phyloP scores from a whole-genome alignment of 768 basidiomycete species.

The Tylopilus plumbeoviolaceoides region DNA sequence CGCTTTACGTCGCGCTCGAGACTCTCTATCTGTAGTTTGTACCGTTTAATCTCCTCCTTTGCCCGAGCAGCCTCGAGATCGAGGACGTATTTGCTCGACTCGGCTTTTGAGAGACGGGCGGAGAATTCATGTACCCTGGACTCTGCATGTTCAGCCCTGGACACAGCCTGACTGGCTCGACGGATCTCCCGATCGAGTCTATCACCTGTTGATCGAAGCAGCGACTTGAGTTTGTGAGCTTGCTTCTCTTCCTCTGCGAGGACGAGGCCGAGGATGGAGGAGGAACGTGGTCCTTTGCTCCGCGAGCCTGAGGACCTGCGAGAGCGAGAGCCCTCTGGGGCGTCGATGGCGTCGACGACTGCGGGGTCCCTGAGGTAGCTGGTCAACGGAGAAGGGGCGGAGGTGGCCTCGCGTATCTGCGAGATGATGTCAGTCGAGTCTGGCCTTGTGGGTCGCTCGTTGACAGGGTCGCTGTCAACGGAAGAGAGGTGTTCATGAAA shows the following conservation, averaged over 20 bases:
- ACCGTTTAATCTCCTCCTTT: constrained; percentile 44
- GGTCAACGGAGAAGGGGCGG: constrained; percentile 42
- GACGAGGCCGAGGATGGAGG: constrained; percentile 40
- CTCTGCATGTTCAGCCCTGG: constrained; percentile 52
- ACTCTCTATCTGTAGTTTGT: constrained; percentile 44
- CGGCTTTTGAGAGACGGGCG: constrained; percentile 36
- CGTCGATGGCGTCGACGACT: constrained; percentile 34
- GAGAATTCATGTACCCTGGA: constrained; percentile 39
- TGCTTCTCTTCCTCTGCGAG: constrained; percentile 56
- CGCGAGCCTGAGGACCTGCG: constrained; percentile 36
- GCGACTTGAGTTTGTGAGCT: constrained; percentile 48
- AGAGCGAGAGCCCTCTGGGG: constrained; percentile 24
- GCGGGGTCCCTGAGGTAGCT: constrained; percentile 44
- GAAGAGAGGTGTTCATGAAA: constrained; percentile 31
- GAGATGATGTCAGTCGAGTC: constrained; percentile 32
- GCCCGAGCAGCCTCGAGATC: constrained; percentile 39
- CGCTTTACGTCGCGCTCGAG: constrained; percentile 43
- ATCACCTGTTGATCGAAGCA: constrained; percentile 49
- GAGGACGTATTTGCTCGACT: constrained; percentile 37
- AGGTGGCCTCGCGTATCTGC: constrained; percentile 42
- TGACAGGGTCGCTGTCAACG: constrained; percentile 6
- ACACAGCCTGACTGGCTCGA: constrained; percentile 47
- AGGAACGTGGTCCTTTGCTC: constrained; percentile 36
- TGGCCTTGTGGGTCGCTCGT: not conserved
- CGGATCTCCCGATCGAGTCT: constrained; percentile 54